Evolutionary conservation across 2,329 filamentous ascomycete genomes (phyloP).

Genomic region (Stachybotrys elegans): DNA sequence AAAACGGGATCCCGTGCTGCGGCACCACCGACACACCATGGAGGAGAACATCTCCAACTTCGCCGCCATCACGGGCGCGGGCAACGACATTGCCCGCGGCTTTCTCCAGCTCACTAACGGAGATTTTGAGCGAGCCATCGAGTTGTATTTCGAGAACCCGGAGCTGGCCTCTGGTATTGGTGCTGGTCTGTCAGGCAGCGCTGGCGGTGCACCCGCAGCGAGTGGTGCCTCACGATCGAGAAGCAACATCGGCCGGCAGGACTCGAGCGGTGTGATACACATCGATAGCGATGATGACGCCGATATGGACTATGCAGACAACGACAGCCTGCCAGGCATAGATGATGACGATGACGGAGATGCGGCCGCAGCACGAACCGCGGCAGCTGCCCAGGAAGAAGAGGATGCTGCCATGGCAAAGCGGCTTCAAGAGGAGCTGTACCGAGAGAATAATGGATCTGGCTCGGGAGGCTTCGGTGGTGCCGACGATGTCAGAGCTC

Average conservation of each 20-base stretch:
- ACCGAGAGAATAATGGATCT: conserved; percentile 44
- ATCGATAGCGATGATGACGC: conserved; percentile 45
- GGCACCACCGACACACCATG: conserved; percentile 44
- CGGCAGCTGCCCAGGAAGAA: conserved; percentile 57
- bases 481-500: conserved; percentile 70
- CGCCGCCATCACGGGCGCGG: conserved; percentile 72
- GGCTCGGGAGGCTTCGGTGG: conserved; percentile 32
- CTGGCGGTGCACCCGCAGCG: conserved; percentile 6
- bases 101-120: conserved; percentile 83
- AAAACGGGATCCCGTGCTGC: too few relatives aligned
- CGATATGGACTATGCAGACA: conserved; percentile 29
- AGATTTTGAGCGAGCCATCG: conserved; percentile 79
- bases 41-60: conserved; percentile 74
- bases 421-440: conserved; percentile 87
- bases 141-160: conserved; percentile 85
- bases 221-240: conserved; percentile 15
- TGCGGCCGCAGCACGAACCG: conserved; percentile 34
- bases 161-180: conserved; percentile 49
- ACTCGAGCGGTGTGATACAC: conserved; percentile 49
- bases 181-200: conserved; percentile 22
- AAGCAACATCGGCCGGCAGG: conserved; percentile 24
- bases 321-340: conserved; percentile 28
- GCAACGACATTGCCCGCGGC: conserved; percentile 67
- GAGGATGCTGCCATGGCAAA: conserved; percentile 93
- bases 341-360: conserved; percentile 33